These are phyloP conservation scores for Pontederia paniculata DNA, from an alignment of 176 grass and related monocot species.

Conservation along the genomic window DNA sequence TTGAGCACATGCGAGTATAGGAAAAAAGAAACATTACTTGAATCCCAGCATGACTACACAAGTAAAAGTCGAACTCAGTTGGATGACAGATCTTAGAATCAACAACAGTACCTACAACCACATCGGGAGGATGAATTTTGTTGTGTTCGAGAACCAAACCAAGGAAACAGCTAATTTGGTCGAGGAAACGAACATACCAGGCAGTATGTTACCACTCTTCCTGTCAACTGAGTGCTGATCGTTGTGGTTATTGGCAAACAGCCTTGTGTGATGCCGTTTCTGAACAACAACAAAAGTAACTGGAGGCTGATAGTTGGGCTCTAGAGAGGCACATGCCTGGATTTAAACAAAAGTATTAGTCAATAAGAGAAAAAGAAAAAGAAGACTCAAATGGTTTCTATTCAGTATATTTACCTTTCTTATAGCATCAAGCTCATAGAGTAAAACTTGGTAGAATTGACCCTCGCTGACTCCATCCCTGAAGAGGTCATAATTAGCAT, in stretches of 20 bases:
- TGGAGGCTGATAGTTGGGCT: slow-evolving; percentile 65
- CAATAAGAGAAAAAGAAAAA: slow-evolving; percentile 1
- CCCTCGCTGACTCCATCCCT: too few relatives aligned
- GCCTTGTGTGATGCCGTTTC: slow-evolving; percentile 84
- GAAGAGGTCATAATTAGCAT: too few relatives aligned
- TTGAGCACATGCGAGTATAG: too few relatives aligned
- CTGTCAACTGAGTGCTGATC: slow-evolving; percentile 41
- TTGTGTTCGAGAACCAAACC: background rate
- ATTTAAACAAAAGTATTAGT: background rate
- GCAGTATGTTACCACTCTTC: slow-evolving; percentile 86
- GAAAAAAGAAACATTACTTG: slow-evolving; percentile 22
- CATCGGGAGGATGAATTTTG: background rate
- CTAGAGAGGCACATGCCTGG: slow-evolving; percentile 77
- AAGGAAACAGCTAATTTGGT: background rate
- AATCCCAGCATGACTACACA: slow-evolving; percentile 94
- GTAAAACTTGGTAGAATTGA: too few relatives aligned
- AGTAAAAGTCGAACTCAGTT: slow-evolving; percentile 87
- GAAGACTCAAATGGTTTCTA: background rate
- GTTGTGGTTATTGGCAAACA: slow-evolving; percentile 75
- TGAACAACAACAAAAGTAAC: slow-evolving; percentile 86
- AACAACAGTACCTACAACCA: slow-evolving; percentile 63
- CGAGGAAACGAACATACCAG: slow-evolving; percentile 28
- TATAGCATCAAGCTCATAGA: too few relatives aligned
- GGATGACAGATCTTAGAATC: slow-evolving; percentile 96
- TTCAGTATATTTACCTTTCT: background rate